A percentile compares a stretch with the other conserved stretches of the same genome.
phyloP scores from a whole-genome alignment of 257 asterid species.

The Solanum clarkiae region DNA sequence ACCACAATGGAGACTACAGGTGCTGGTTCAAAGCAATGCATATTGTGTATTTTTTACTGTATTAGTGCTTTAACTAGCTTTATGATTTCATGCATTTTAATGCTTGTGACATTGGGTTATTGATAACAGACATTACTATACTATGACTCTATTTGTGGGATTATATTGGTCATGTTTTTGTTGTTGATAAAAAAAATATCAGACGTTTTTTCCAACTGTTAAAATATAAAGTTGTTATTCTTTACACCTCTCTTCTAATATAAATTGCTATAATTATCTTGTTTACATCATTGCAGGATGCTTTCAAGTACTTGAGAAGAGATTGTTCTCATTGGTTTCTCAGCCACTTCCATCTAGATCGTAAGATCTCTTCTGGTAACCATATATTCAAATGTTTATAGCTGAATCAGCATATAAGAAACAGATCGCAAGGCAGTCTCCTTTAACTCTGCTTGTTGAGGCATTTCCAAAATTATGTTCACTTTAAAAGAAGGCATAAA shows the following conservation, averaged over 20 bases:
- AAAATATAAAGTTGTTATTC: not conserved
- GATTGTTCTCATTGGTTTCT: slow-evolving; percentile 96
- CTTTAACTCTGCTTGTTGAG: not conserved
- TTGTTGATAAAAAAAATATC: not conserved
- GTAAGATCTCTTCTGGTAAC: slow-evolving; percentile 43
- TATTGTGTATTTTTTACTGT: not conserved
- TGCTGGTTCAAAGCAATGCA: not conserved
- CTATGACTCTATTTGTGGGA: not conserved
- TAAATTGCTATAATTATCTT: not conserved
- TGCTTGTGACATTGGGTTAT: not conserved
- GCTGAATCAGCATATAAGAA: not conserved
- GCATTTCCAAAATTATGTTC: not conserved
- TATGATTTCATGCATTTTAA: not conserved
- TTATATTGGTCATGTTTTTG: not conserved
- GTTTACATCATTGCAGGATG: slow-evolving; percentile 52
- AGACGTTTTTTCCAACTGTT: not conserved
- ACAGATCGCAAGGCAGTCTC: not conserved
- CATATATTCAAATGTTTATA: not conserved
- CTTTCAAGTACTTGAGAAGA: slow-evolving; percentile 73
- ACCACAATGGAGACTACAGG: not conserved
- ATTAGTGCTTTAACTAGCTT: not conserved
- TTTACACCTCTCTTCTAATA: not conserved
- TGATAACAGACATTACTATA: not conserved
- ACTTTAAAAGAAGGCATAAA: not conserved
- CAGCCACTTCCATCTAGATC: slow-evolving; percentile 87